Base-by-base conservation (phyloP, 176 grass and related monocot genomes). In the Tuctoria greenei region DNA sequence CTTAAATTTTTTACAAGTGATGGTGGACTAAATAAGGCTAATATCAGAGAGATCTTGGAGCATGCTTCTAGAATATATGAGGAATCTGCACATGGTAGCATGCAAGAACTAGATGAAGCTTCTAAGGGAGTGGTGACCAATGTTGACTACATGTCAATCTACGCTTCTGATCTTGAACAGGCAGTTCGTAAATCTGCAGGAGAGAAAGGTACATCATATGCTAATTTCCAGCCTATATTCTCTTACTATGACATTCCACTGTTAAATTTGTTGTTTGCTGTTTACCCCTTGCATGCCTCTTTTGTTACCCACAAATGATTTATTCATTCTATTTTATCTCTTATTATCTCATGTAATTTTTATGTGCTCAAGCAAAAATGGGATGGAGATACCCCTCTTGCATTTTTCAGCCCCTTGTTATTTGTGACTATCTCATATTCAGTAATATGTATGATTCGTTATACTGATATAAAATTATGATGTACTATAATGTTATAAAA, bases 1-100 rank as follows among this genome's bases (percentile, higher is more conserved):
- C 82, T 98, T 77, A 98, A 98, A 69, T 98, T 98, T 84, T 98
- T 98, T 88, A 98, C 91, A 46, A 88, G 57, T 86, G 86, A 83
- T 45, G 95, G 95, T 85, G 95, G 95, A 42, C 77, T 98, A 51
- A 88, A 90, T 78, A 98, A 98, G 84, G 73, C 72, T 86, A 89
- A 94, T 67, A 98, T 98, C 68, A 98, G 86, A 86, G 86, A 94
- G 67, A 94, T 98, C 62, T 77, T 98, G 69, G 83, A 87, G 70
- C 68, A 36, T 56, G 88, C 89, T 81, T 89, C 88, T 56, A 90
- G 43, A 86, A 25, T 92, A 81, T 92, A 88, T 0, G 64, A 86
- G 70, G 84, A 89, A 59, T 82, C 79, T 64, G 78, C 79, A 64
- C 67, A 88, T 44, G 57, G 37, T 45, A 82, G 83, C 38, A n/a